phyloP scores from a whole-genome alignment of 2,329 filamentous ascomycete genomes.

The Colletotrichum lentis region DNA sequence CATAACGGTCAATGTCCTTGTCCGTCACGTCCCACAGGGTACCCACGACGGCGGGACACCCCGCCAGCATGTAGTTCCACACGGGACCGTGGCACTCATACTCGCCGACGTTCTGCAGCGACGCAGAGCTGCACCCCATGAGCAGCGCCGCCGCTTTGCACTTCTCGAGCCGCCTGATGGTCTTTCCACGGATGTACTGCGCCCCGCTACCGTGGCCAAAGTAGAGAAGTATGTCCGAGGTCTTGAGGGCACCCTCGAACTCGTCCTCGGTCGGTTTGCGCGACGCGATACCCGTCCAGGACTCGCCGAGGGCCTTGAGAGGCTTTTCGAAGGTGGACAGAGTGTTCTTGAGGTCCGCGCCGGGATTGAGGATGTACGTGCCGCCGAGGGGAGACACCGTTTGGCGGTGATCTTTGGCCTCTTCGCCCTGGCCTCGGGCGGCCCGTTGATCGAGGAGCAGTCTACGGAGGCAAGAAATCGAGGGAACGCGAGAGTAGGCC shows the following conservation, averaged over 20 bases:
- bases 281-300: conserved; percentile 76
- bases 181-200: conserved; percentile 89
- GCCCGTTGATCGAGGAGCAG: conserved; percentile 67
- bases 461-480: conserved; percentile 80
- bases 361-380: conserved; percentile 89
- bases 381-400: conserved; percentile 65
- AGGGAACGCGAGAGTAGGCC: conserved; percentile 88
- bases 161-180: conserved; percentile 78
- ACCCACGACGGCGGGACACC: conserved; percentile 84
- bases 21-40: conserved; percentile 99
- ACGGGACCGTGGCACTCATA: conserved; percentile 93
- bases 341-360: conserved; percentile 81
- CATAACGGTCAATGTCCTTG: conserved; percentile 94
- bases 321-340: conserved; percentile 75
- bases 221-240: conserved; percentile 81
- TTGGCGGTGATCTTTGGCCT: conserved; percentile 50
- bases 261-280: conserved; percentile 78
- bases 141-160: conserved; percentile 83
- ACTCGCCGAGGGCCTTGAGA: conserved; percentile 70
- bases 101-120: conserved; percentile 80
- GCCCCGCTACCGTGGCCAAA: conserved; percentile 96
- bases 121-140: conserved; percentile 92
- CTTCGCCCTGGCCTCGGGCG: conserved; percentile 21
- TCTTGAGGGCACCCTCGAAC: conserved; percentile 72
- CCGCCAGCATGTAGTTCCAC: conserved; percentile 90